Evolutionary conservation across 2,329 filamentous ascomycete genomes (phyloP), one percentile per base, ranked within the genome.

Genomic region (Huntiella moniliformis): DNA sequence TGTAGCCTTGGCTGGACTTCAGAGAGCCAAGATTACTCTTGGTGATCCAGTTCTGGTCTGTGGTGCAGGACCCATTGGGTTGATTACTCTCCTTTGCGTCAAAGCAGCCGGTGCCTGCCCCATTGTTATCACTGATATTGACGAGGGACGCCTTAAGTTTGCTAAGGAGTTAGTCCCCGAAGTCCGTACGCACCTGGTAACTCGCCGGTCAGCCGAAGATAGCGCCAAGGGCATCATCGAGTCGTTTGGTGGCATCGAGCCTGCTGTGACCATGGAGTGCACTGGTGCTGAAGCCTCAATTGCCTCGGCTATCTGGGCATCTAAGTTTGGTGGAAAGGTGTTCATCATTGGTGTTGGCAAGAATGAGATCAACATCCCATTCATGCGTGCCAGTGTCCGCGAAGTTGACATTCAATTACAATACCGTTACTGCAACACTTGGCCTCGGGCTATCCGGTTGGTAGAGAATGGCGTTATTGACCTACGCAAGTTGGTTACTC

Each of bases 351-450:
- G 88, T 36, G 87, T 96, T 2, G 91, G 88, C 53, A 88, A 82
- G 70, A 87, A 91, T 60, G 84, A 95, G 68, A 91, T 96, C 68
- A 85, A 75, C 63, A 81, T 96, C 52, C 88, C 88, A 22, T 96
- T 96, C 62, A 95, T 95, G 88, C 68, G 85, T 44, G 73, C 88
- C 48, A 88, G 81, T 56, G 88, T 87, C 4, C 74, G 83, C 52
- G 91, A 96, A 66, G 82, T 96, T 54, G 88, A 96, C 63, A 68
- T 96, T 50, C 84, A 93, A 65, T 91, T 95, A 63, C 88, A 96
- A 67, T 96, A 96, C 67, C 76, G 91, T 51, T 96, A 96, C 68
- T 74, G 73, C 66, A 95, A 96, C 67, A 94, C 85, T 16, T 96
- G 88, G 88, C 91, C 88, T 32, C 75, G 84, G 51, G 88, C 91